These are phyloP conservation scores for Clitocybe nebularis DNA, from an alignment of 1,284 basidiomycete species.

Conservation along the genomic window DNA sequence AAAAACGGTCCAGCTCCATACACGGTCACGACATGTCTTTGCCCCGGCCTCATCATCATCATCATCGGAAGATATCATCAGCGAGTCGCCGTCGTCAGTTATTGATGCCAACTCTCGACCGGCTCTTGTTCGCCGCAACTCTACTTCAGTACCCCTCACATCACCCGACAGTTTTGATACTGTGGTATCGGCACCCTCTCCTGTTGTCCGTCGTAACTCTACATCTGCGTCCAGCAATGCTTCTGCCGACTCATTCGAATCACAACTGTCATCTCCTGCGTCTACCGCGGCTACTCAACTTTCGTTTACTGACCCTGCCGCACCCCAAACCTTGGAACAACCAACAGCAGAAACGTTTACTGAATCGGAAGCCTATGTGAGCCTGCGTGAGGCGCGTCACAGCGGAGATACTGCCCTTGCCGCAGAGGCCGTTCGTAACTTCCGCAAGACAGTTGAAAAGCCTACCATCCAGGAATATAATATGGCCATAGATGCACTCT, in stretches of 20 bases:
- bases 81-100: conserved; percentile 1
- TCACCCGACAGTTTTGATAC: conserved; percentile 15
- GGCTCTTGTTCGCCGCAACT: conserved; percentile 39
- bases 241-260: background rate
- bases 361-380: conserved; percentile 16
- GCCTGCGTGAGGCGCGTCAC: conserved; percentile 21
- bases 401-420: conserved; percentile 20
- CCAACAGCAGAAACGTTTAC: conserved; percentile 12
- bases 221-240: conserved; percentile 7
- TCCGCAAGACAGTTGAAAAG: conserved; percentile 18
- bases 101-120: conserved; percentile 17
- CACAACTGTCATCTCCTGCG: background rate
- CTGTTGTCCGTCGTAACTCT: conserved; percentile 13
- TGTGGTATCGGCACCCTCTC: conserved; percentile 16
- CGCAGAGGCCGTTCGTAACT: conserved; percentile 26
- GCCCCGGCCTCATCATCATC: conserved; percentile 21
- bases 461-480: conserved; percentile 61
- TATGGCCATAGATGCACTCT: conserved; percentile 55
- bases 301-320: conserved; percentile 22
- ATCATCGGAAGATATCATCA: conserved; percentile 2
- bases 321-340: conserved; percentile 27
- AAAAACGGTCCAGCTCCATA: conserved; percentile 56
- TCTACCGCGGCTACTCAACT: conserved; percentile 8
- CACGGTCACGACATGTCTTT: conserved; percentile 55
- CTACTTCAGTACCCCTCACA: conserved; percentile 28